Base-by-base conservation (phyloP, 345 rosid genomes). In the Gossypioides kirkii region DNA sequence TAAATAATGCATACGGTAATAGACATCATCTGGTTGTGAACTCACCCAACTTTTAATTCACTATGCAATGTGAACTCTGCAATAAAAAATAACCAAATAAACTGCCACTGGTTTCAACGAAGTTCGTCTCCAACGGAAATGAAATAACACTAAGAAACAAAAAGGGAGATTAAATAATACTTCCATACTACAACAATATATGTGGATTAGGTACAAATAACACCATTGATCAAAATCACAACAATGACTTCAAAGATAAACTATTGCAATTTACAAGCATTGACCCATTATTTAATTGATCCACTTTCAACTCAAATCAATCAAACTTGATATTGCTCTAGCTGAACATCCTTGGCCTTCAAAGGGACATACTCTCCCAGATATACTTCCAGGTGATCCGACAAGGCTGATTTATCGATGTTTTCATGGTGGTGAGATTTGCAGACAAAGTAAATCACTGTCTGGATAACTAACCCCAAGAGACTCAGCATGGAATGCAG, bases 361-460 rank as follows among this genome's bases (percentile, higher is more conserved):
- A 86, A 73, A 20, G 87, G 89, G 68, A 84, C 87, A 58, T 86
- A 83, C 58, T 83, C 90, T 32, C 85, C 87, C 1, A 83, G 68
- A 59, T 84, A 88, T 22, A 74, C 92, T 45, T 85, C 84, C 20
- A 85, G 28, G 32, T 56, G 61, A 23, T 56, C 61, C 28, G 61
- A 56, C 61, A 56, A 22, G 61, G 32, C 61, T 0, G 61, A 56
- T 56, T 56, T 56, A 56, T 56, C 61, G 7, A 56, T 56, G 61
- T 56, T 56, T 23, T 56, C 61, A 10, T 56, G 61, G 32, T 56
- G 61, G 32, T 56, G 22, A 23, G 61, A 56, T 56, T 56, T 56
- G 61, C 61, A 56, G 6, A 56, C 61, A 11, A 56, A 56, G 61
- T 56, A 56, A 10, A 56, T 22, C 61, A 56, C 32, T 10, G 61